Conservation (phyloP, 208 protist genomes). For the Acanthamoeba royreba region DNA sequence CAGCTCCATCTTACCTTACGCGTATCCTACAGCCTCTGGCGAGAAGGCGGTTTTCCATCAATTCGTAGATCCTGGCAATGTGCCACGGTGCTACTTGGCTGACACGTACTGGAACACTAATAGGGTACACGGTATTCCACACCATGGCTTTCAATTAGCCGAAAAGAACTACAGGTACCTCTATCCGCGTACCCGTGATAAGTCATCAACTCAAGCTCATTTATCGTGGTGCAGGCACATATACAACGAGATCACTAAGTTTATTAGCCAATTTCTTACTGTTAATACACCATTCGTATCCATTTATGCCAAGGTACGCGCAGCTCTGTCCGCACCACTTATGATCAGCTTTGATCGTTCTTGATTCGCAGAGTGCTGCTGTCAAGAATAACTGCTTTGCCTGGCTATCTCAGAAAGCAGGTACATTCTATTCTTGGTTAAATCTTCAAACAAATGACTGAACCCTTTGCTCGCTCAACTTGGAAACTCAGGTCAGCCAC, state of each 20-base stretch:
- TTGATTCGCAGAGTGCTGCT: background rate
- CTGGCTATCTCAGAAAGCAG: background rate
- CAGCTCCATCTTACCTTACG: background rate
- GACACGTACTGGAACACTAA: background rate
- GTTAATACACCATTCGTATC: background rate
- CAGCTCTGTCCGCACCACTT: too few relatives aligned
- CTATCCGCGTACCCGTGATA: background rate
- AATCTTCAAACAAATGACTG: background rate
- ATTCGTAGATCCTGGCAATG: background rate
- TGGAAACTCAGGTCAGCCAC: background rate
- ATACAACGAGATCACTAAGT: background rate
- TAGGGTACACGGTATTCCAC: background rate
- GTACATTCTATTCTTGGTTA: background rate
- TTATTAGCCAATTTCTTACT: background rate
- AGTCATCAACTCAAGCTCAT: background rate
- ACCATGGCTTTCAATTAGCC: background rate
- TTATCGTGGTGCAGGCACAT: background rate
- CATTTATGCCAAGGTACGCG: background rate
- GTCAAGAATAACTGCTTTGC: background rate
- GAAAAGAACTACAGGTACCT: background rate
- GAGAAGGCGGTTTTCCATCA: background rate
- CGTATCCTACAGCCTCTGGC: background rate
- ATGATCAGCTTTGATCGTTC: too few relatives aligned
- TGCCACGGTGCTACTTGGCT: background rate
- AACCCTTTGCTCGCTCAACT: background rate